These are phyloP conservation scores for Arabidopsis suecica DNA, from an alignment of 345 rosid species.

Conservation along the genomic window DNA sequence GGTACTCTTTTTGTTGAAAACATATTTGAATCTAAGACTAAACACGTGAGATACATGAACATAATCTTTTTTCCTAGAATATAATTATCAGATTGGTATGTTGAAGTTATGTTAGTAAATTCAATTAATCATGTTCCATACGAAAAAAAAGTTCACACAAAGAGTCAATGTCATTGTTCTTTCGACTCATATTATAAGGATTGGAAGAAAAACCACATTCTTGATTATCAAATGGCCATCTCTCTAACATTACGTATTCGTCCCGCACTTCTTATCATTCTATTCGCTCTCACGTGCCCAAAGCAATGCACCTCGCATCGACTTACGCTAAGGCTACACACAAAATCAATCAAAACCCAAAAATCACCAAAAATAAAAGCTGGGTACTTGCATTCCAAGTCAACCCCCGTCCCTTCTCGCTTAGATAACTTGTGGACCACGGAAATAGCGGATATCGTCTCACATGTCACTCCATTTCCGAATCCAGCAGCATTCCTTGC, in stretches of 20 bases:
- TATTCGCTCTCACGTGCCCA: background rate
- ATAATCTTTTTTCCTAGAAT: background rate
- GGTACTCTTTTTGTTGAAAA: conserved; percentile 23
- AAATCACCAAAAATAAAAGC: background rate
- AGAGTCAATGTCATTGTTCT: conserved; percentile 15
- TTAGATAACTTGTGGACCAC: conserved; percentile 22
- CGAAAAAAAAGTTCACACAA: conserved; percentile 34
- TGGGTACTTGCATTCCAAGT: conserved; percentile 21
- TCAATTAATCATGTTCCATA: background rate
- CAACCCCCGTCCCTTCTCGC: background rate
- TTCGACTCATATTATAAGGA: background rate
- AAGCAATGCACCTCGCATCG: conserved; percentile 9
- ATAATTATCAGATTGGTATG: conserved; percentile 9
- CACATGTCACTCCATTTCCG: conserved; percentile 32
- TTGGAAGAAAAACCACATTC: background rate
- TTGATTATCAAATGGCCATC: conserved; percentile 29
- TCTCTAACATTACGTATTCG: conserved; percentile 14
- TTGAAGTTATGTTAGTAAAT: conserved; percentile 2
- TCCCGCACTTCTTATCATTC: background rate
- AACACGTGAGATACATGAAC: background rate
- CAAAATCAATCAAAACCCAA: conserved; percentile 8
- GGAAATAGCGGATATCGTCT: conserved; percentile 17
- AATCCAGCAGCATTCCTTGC: conserved; percentile 41
- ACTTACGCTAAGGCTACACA: conserved; percentile 8
- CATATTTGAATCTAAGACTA: conserved; percentile 9